Conservation (phyloP, 192 early-diverging fungal genomes). For the Piromyces finnis region DNA sequence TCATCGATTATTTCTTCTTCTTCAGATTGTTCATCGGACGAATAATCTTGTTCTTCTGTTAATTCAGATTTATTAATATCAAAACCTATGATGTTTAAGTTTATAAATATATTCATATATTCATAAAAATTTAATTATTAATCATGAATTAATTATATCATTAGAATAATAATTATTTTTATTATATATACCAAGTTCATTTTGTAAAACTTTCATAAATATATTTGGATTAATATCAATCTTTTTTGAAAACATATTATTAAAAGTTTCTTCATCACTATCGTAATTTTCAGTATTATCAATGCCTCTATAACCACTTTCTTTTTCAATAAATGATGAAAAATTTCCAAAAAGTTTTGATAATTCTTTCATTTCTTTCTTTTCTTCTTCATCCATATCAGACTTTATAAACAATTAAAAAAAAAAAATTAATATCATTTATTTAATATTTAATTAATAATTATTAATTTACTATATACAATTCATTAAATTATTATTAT, state of each 20-base stretch:
- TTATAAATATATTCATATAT: too few species aligned
- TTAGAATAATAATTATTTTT: too few species aligned
- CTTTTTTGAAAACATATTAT: neutral
- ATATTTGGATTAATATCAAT: neutral
- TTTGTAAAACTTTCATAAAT: neutral
- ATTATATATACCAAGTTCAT: neutral
- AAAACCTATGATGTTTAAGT: neutral
- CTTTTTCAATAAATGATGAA: neutral
- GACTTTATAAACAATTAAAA: conserved; percentile 2
- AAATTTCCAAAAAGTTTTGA: neutral
- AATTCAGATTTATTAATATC: neutral
- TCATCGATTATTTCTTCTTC: neutral
- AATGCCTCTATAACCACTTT: neutral
- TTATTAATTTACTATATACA: too few species aligned
- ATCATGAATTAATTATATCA: too few species aligned
- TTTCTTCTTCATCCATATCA: conserved; percentile 5
- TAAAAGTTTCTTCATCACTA: neutral
- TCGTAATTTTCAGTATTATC: neutral
- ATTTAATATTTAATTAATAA: too few species aligned
- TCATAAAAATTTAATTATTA: too few species aligned
- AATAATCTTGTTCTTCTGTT: neutral
- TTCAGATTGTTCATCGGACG: neutral
- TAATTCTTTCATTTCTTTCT: neutral
- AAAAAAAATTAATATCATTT: neutral
- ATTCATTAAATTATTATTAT: too few species aligned